Percentiles rank a stretch among this genome's conserved stretches.
Conservation (phyloP, 2,329 filamentous ascomycete species). For the Ambrosiella beaveri region DNA sequence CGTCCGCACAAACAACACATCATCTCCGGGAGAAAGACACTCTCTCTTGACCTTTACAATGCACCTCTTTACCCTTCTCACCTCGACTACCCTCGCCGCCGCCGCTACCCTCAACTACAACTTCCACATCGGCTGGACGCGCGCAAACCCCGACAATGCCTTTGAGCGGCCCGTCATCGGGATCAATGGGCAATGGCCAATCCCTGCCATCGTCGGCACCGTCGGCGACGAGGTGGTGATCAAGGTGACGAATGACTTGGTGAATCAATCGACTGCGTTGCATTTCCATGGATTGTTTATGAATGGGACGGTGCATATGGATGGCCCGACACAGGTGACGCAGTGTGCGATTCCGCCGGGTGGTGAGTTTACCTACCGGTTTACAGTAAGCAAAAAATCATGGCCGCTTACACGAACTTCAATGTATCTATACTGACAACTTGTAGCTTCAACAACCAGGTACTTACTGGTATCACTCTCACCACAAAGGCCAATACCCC, state of each 20-base stretch:
- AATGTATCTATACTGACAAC: neutral
- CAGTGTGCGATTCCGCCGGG: slow-evolving; percentile 52
- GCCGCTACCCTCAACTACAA: slow-evolving; percentile 39
- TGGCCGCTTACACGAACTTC: neutral
- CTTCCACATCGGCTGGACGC: slow-evolving; percentile 56
- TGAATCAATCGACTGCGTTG: slow-evolving; percentile 44
- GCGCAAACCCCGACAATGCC: slow-evolving; percentile 52
- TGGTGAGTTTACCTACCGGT: slow-evolving; percentile 50
- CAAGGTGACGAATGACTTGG: slow-evolving; percentile 40
- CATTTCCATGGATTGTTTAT: slow-evolving; percentile 58
- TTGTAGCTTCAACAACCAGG: slow-evolving; percentile 37
- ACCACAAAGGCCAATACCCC: slow-evolving; percentile 49
- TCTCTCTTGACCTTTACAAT: neutral
- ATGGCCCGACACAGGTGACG: slow-evolving; percentile 47
- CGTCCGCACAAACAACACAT: neutral
- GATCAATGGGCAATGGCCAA: slow-evolving; percentile 62
- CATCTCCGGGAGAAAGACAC: neutral
- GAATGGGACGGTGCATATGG: slow-evolving; percentile 52
- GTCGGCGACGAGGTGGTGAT: slow-evolving; percentile 45
- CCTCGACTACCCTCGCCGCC: slow-evolving; percentile 16
- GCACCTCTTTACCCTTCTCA: slow-evolving; percentile 1
- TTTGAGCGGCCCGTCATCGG: slow-evolving; percentile 51
- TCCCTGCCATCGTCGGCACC: slow-evolving; percentile 45
- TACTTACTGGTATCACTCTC: slow-evolving; percentile 68
- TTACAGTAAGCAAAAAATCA: slow-evolving; percentile 31